Conservation (phyloP, 1,139 yeast species). For the Cylindricascospora bacillispora region DNA sequence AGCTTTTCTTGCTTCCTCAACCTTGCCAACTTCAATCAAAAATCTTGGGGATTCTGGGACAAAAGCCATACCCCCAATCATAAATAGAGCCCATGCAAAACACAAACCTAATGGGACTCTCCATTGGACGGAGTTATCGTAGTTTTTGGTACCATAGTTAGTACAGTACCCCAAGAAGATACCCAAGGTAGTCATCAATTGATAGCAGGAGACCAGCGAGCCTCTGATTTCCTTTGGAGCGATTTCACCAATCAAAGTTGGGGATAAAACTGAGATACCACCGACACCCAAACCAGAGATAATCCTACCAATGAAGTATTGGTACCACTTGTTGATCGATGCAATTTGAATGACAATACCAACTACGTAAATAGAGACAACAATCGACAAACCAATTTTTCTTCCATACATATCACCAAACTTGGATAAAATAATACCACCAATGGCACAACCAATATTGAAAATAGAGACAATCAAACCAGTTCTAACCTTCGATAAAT, state of each 20-base stretch:
- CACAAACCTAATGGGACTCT: slow-evolving; percentile 48
- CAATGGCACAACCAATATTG: slow-evolving; percentile 59
- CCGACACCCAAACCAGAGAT: slow-evolving; percentile 55
- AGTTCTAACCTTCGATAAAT: slow-evolving; percentile 39
- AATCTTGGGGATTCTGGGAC: slow-evolving; percentile 76
- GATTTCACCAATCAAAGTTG: slow-evolving; percentile 52
- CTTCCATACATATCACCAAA: slow-evolving; percentile 49
- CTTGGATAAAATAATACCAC: slow-evolving; percentile 43
- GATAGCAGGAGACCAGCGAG: slow-evolving; percentile 49
- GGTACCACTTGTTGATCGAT: slow-evolving; percentile 38
- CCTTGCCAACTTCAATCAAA: slow-evolving; percentile 38
- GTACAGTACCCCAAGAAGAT: slow-evolving; percentile 52
- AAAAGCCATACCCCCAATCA: slow-evolving; percentile 42
- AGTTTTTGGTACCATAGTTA: slow-evolving; percentile 42
- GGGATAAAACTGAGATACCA: slow-evolving; percentile 46
- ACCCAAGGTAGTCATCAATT: slow-evolving; percentile 51
- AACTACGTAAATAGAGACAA: slow-evolving; percentile 45
- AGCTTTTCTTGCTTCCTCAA: slow-evolving; percentile 43
- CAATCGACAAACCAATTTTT: slow-evolving; percentile 42
- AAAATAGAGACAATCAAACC: slow-evolving; percentile 55
- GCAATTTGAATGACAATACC: slow-evolving; percentile 55
- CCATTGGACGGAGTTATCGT: slow-evolving; percentile 41
- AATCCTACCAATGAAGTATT: slow-evolving; percentile 47
- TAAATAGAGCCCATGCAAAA: slow-evolving; percentile 31
- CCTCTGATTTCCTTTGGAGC: slow-evolving; percentile 59